phyloP scores from a whole-genome alignment of 2,329 filamentous ascomycete genomes.

The Calonectria ilicicola region DNA sequence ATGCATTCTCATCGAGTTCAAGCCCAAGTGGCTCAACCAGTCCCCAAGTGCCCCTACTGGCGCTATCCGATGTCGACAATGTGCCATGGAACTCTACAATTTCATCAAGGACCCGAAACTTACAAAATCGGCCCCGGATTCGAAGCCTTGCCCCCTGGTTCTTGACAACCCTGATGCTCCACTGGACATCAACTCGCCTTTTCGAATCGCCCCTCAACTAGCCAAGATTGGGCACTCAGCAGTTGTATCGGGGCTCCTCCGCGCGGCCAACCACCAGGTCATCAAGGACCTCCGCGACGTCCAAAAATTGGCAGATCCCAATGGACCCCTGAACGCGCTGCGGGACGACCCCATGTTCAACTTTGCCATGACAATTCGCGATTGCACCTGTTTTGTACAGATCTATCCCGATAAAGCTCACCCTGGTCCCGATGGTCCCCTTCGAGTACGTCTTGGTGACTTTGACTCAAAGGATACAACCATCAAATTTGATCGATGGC shows the following conservation, averaged over 20 bases:
- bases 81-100: constrained; percentile 65
- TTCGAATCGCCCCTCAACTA: constrained; percentile 52
- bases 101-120: constrained; percentile 47
- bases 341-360: constrained; percentile 63
- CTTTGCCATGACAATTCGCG: constrained; percentile 83
- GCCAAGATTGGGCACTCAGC: constrained; percentile 44
- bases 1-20: constrained; percentile 75
- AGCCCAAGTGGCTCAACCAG: constrained; percentile 86
- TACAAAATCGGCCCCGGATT: constrained; percentile 50
- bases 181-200: constrained; percentile 56
- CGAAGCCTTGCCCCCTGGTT: constrained; percentile 73
- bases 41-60: constrained; percentile 76
- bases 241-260: constrained; percentile 39
- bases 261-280: constrained; percentile 49
- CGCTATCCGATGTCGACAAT: constrained; percentile 79
- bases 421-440: constrained; percentile 38
- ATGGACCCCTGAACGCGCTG: constrained; percentile 56
- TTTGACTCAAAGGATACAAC: constrained; percentile 80
- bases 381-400: constrained; percentile 81
- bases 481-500: constrained; percentile 78
- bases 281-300: constrained; percentile 49
- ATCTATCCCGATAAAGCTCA: constrained; percentile 52
- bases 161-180: constrained; percentile 65
- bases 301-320: constrained; percentile 57
- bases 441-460: constrained; percentile 76